These are phyloP conservation scores for Erodium maritimum DNA, from an alignment of 345 rosid species.

Conservation along the genomic window DNA sequence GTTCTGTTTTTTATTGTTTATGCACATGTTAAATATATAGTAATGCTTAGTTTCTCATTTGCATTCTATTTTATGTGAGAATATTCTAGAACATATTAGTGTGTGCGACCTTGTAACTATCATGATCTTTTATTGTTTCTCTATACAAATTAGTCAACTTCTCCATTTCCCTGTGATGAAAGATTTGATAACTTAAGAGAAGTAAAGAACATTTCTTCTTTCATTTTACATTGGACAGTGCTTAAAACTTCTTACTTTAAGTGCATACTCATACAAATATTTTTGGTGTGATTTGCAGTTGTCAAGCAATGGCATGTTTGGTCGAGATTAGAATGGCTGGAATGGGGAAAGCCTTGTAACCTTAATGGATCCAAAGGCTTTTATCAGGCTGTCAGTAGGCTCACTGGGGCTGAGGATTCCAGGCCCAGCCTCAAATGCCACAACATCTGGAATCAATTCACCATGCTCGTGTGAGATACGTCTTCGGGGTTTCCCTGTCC, in stretches of 20 bases:
- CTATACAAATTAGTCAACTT: too few species aligned
- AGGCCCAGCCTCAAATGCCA: slow-evolving; percentile 28
- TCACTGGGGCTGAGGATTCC: slow-evolving; percentile 75
- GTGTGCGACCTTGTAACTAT: too few species aligned
- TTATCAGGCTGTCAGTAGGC: slow-evolving; percentile 74
- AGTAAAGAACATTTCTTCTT: background rate
- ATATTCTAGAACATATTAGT: too few species aligned
- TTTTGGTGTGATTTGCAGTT: background rate
- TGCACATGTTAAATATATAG: too few species aligned
- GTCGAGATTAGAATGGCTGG: slow-evolving; percentile 19
- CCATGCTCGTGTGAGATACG: slow-evolving; percentile 74
- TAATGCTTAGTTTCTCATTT: background rate
- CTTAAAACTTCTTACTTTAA: too few species aligned
- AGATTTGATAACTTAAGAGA: too few species aligned
- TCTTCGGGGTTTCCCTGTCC: slow-evolving; percentile 83
- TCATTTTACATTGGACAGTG: background rate
- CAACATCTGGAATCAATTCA: slow-evolving; percentile 35
- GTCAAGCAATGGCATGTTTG: slow-evolving; percentile 8
- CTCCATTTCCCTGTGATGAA: too few species aligned
- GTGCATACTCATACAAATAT: background rate
- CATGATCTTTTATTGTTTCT: too few species aligned
- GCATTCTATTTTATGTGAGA: too few species aligned
- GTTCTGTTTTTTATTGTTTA: background rate
- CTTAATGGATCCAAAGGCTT: slow-evolving; percentile 90
- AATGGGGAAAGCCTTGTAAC: slow-evolving; percentile 43